These are phyloP conservation scores for Nepenthes mirabilis DNA, from an alignment of 148 eudicot genomes.

Conservation along the genomic window DNA sequence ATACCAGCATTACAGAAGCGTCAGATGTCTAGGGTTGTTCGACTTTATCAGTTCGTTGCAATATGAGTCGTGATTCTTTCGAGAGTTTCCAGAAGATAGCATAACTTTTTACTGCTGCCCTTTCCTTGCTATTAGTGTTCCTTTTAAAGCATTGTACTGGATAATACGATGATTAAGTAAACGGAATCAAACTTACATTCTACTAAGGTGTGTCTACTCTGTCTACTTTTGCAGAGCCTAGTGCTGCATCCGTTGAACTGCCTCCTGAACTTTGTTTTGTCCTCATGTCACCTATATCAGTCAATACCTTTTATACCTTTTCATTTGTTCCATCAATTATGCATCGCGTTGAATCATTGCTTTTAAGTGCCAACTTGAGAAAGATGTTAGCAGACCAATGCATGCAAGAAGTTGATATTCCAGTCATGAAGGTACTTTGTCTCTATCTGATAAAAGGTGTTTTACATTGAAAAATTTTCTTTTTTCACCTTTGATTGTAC, in stretches of 20 bases:
- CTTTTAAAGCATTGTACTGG: not conserved
- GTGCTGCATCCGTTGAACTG: conserved; percentile 32
- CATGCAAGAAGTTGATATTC: conserved; percentile 34
- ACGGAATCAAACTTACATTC: too few species aligned
- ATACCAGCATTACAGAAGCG: too few species aligned
- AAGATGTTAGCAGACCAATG: conserved; percentile 32
- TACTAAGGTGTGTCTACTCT: too few species aligned
- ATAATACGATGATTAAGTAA: too few species aligned
- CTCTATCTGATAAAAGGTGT: not conserved
- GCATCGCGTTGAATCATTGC: conserved; percentile 71
- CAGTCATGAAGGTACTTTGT: conserved; percentile 36
- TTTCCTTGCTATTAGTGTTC: too few species aligned
- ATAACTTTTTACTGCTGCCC: too few species aligned
- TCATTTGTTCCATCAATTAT: conserved; percentile 68
- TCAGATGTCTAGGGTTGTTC: too few species aligned
- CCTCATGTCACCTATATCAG: conserved; percentile 65
- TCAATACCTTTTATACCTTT: conserved; percentile 46
- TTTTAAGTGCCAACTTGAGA: conserved; percentile 50
- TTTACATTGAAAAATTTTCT: too few species aligned
- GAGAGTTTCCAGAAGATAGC: too few species aligned
- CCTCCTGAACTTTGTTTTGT: conserved; percentile 76
- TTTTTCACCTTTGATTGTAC: not conserved
- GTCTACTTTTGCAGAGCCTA: conserved; percentile 24
- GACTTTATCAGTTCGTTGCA: too few species aligned
- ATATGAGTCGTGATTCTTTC: too few species aligned